These are phyloP conservation scores for Heterobasidion occidentale DNA, from an alignment of 1,284 basidiomycete genomes.

Conservation along the genomic window DNA sequence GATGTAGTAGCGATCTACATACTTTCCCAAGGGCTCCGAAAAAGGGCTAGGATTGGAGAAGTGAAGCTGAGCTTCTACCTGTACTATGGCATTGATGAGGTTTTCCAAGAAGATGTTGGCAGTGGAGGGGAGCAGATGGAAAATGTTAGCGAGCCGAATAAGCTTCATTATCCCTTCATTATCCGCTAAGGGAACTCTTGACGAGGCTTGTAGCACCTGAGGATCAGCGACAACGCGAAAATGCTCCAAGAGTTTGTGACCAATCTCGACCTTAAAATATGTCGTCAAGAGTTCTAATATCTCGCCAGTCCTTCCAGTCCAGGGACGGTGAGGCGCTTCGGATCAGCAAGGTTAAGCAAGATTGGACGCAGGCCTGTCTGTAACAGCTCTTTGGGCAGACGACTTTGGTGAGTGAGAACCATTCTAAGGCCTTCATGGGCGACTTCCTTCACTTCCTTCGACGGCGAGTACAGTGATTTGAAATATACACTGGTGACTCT, in stretches of 20 bases:
- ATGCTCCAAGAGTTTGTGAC: conserved; percentile 94
- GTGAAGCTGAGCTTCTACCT: conserved; percentile 88
- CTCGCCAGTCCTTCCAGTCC: conserved; percentile 94
- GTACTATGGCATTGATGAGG: conserved; percentile 84
- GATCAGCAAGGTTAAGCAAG: conserved; percentile 96
- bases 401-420: conserved; percentile 84
- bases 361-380: conserved; percentile 96
- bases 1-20: conserved; percentile 83
- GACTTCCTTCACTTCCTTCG: conserved; percentile 91
- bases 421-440: conserved; percentile 92
- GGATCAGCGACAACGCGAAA: conserved; percentile 86
- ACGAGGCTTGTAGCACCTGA: conserved; percentile 75
- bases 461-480: conserved; percentile 94
- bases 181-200: conserved; percentile 74
- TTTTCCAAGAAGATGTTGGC: conserved; percentile 91
- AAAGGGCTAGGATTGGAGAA: conserved; percentile 90
- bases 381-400: conserved; percentile 92
- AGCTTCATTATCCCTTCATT: conserved; percentile 92
- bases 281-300: conserved; percentile 94
- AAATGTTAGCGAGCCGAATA: conserved; percentile 92
- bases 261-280: conserved; percentile 99
- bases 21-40: conserved; percentile 88
- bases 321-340: conserved; percentile 89
- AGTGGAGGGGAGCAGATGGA: conserved; percentile 89
- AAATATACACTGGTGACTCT: conserved; percentile 96